Percentiles rank a stretch among this genome's conserved stretches.
These are phyloP conservation scores for Dendrocalamus latiflorus DNA, from an alignment of 202 grass and related monocot species.

Conservation along the genomic window DNA sequence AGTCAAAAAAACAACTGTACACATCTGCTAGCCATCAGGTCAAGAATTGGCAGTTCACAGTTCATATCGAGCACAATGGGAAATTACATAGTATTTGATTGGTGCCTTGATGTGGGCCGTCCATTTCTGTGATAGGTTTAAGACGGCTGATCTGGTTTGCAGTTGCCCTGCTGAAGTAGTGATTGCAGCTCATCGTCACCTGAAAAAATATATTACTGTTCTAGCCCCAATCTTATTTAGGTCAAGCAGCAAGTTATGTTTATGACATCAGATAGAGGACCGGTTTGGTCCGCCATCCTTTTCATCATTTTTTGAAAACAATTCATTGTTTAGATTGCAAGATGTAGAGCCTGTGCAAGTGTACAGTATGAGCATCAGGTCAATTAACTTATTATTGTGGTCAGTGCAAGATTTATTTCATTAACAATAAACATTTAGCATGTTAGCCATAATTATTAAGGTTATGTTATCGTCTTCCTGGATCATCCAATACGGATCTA, in stretches of 20 bases:
- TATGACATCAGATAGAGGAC: background rate
- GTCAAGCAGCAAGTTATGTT: background rate
- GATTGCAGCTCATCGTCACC: conserved; percentile 1
- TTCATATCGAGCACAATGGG: background rate
- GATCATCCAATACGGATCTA: background rate
- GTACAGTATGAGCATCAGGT: conserved; percentile 44
- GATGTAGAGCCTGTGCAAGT: conserved; percentile 47
- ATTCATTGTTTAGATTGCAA: conserved; percentile 18
- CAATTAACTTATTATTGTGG: conserved; percentile 24
- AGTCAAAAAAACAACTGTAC: background rate
- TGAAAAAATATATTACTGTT: background rate
- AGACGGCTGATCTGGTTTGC: background rate
- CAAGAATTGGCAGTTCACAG: background rate
- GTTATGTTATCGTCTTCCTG: background rate
- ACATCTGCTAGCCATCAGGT: background rate
- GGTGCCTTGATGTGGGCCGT: background rate
- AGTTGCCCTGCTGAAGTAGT: background rate
- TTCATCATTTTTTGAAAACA: background rate
- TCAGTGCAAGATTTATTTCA: conserved; percentile 15
- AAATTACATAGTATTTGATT: background rate
- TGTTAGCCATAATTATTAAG: background rate
- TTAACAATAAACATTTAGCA: background rate
- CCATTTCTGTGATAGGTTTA: background rate
- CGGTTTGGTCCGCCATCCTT: background rate
- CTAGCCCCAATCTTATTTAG: background rate